A percentile compares a stretch with the other conserved stretches of the same genome.
Conservation (phyloP, 2,329 filamentous ascomycete genomes). For the Pseudogymnoascus sp. region DNA sequence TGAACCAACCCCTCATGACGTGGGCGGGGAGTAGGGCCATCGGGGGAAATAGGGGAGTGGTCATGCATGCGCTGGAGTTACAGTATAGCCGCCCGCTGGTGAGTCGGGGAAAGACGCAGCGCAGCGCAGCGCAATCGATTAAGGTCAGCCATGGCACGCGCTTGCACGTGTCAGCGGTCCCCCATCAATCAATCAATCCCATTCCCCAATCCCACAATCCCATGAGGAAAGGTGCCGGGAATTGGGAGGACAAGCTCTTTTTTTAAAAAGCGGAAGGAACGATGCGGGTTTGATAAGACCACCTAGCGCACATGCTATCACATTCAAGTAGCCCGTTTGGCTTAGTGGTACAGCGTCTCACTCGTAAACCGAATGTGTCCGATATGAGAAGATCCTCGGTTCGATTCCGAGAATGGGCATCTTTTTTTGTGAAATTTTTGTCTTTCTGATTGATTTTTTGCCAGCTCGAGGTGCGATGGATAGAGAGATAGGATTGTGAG, state of each 20-base stretch:
- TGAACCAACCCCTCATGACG: not conserved
- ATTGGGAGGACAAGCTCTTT: too few relatives aligned
- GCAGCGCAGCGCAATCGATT: too few relatives aligned
- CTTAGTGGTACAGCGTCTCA: conserved; percentile 17
- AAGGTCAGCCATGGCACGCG: not conserved
- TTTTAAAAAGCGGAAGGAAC: not conserved
- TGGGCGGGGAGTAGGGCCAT: not conserved
- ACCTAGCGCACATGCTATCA: not conserved
- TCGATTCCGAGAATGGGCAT: conserved; percentile 20
- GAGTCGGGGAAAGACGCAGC: not conserved
- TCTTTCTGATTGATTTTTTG: not conserved
- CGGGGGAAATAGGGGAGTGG: not conserved
- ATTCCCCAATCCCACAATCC: not conserved
- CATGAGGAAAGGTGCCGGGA: not conserved
- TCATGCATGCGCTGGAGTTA: not conserved
- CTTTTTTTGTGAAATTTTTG: not conserved
- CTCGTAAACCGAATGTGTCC: conserved; percentile 12
- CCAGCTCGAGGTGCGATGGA: not conserved
- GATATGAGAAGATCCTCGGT: conserved; percentile 20
- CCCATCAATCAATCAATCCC: not conserved
- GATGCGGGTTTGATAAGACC: not conserved
- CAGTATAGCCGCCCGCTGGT: not conserved
- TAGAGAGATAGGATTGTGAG: not conserved
- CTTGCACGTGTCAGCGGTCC: not conserved
- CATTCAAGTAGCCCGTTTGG: conserved; percentile 14